Base-by-base conservation (phyloP, 495 filamentous ascomycete genomes). In the Diplogelasinospora grovesii region DNA sequence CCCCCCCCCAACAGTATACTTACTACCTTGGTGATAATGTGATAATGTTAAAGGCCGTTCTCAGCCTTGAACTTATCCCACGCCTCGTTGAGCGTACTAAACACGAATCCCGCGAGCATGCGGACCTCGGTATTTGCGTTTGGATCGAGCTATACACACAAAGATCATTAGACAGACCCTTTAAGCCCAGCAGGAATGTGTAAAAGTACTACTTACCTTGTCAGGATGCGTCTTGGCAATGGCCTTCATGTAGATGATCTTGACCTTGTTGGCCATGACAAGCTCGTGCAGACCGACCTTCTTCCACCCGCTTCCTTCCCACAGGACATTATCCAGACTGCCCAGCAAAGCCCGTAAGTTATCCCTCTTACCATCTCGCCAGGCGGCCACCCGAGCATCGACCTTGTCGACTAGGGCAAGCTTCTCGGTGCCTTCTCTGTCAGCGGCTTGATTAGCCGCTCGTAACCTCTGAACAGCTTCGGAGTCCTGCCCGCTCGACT, bases 191-290 rank as follows among this genome's bases (percentile, higher is more conserved):
- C 3, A 19, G 10, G 18, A 15, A 10, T 7, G 14, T 13, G 22
- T 4, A 36, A 36, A 22, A 14, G 21, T 22, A 21, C 40, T 46
- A 67, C 78, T 60, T 69, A 96, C 92, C 82, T 98, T 98, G 60
- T 98, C 92, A 45, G 92, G 92, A 73, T 98, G 92, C 48, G 92
- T 89, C 74, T 95, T 97, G 5, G 80, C 84, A 79, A 98, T 96
- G 4, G 87, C 92, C 76, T 94, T 95, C 92, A 98, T 97, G 54
- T 98, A 98, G 41, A 85, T 74, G 39, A 97, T 78, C 78, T 98
- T 98, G 35, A 96, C 92, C 73, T 86, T 94, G 33, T 81, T 82
- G 28, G 89, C 80, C 69, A 94, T 68, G 25, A 98, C 79, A 49
- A 98, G 57, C 60, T 98, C 90, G 35, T 85, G 79, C 80, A 98